A percentile compares a stretch with the other conserved stretches of the same genome.
Conservation (phyloP, 495 filamentous ascomycete species). For the Aspergillus incahuasiensis region DNA sequence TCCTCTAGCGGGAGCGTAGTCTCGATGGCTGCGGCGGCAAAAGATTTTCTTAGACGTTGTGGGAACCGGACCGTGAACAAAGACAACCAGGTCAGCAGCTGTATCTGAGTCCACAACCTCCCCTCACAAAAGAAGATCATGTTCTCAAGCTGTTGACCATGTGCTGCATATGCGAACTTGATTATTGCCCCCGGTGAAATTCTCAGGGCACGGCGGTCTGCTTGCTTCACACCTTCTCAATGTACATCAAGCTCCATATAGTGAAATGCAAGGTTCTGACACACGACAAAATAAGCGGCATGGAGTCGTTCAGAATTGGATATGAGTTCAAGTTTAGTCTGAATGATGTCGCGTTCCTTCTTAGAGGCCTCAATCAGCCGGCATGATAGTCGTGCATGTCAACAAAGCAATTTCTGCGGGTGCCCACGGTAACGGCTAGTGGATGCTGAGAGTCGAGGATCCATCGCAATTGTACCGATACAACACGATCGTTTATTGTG, state of each 20-base stretch:
- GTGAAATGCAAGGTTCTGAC: background rate
- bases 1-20: background rate
- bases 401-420: too few species aligned
- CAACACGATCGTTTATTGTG: too few species aligned
- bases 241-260: background rate
- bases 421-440: too few species aligned
- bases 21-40: background rate
- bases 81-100: background rate
- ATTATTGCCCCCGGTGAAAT: background rate
- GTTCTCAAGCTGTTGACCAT: background rate
- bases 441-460: too few species aligned
- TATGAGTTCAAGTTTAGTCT: background rate
- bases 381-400: background rate
- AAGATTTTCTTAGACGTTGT: background rate
- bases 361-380: background rate
- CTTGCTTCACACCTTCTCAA: too few species aligned
- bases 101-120: background rate
- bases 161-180: background rate
- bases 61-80: background rate
- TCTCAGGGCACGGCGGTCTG: background rate
- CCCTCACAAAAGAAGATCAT: background rate
- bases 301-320: background rate
- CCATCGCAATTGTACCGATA: too few species aligned
- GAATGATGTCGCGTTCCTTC: background rate
- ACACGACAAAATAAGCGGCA: background rate